Conservation (phyloP, 306 rosid genomes). For the apple (Malus domestica) region DNA sequence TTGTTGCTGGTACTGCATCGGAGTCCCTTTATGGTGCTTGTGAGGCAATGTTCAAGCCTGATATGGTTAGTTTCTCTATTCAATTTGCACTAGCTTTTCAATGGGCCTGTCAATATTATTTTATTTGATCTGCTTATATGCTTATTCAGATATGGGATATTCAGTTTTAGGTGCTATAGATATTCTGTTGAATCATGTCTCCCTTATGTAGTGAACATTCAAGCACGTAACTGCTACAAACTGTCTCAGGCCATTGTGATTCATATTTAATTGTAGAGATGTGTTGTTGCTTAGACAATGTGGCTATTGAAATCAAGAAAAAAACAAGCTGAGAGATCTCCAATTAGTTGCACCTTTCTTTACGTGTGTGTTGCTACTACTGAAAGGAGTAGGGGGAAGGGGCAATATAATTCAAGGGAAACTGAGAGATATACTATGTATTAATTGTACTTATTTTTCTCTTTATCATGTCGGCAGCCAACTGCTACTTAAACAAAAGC, state of each 20-base stretch:
- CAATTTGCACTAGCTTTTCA: slow-evolving; percentile 12
- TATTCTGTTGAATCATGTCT: background rate
- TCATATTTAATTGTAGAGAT: background rate
- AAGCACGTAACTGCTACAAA: background rate
- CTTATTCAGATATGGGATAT: background rate
- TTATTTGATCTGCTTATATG: background rate
- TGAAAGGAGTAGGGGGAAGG: background rate
- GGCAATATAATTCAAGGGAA: background rate
- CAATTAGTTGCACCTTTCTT: background rate
- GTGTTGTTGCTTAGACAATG: background rate
- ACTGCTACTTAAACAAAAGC: background rate
- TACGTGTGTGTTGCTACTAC: background rate
- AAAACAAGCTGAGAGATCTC: background rate
- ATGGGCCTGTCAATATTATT: background rate
- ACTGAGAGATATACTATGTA: background rate
- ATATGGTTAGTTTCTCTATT: slow-evolving; percentile 58
- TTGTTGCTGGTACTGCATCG: slow-evolving; percentile 94
- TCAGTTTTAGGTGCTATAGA: background rate
- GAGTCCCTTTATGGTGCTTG: slow-evolving; percentile 99
- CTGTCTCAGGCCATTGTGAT: background rate
- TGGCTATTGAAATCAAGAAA: background rate
- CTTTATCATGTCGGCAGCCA: background rate
- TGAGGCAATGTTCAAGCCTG: slow-evolving; percentile 91
- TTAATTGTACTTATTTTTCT: too few species aligned
- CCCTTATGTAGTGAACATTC: background rate